A percentile compares a stretch with the other conserved stretches of the same genome.
phyloP scores from a whole-genome alignment of 1,284 basidiomycete genomes.

The Kwoniella shivajii region DNA sequence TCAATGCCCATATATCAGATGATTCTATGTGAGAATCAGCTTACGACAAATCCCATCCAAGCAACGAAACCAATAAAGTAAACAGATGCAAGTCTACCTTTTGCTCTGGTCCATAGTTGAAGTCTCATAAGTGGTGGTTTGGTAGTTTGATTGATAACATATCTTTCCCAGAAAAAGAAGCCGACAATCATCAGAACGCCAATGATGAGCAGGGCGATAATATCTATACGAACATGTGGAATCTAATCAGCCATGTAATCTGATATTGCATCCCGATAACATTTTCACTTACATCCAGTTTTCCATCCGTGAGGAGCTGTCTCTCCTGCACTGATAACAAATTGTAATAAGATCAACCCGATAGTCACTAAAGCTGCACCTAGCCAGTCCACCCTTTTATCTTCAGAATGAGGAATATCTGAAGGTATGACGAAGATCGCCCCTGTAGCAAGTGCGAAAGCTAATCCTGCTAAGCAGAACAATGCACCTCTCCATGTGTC shows the following conservation, averaged over 20 bases:
- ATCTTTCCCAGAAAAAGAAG: slow-evolving; percentile 64
- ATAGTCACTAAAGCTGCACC: slow-evolving; percentile 73
- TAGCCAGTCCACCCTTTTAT: slow-evolving; percentile 76
- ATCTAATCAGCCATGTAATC: not conserved
- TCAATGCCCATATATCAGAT: slow-evolving; percentile 23
- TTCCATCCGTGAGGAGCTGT: slow-evolving; percentile 69
- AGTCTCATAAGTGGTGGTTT: slow-evolving; percentile 37
- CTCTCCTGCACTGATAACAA: slow-evolving; percentile 74
- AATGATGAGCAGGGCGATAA: slow-evolving; percentile 63
- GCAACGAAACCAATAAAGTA: slow-evolving; percentile 69
- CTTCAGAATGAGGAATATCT: slow-evolving; percentile 53
- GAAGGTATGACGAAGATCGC: slow-evolving; percentile 63
- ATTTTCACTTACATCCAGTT: slow-evolving; percentile 65
- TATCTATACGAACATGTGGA: slow-evolving; percentile 44
- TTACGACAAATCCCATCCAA: slow-evolving; percentile 64
- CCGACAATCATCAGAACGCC: slow-evolving; percentile 63
- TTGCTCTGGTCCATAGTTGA: slow-evolving; percentile 55
- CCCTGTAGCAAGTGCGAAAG: slow-evolving; percentile 58
- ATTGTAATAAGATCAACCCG: slow-evolving; percentile 76
- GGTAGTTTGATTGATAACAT: slow-evolving; percentile 57
- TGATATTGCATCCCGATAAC: too few relatives aligned
- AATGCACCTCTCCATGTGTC: slow-evolving; percentile 65
- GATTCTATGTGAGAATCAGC: slow-evolving; percentile 5
- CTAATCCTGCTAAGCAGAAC: slow-evolving; percentile 62
- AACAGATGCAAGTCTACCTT: slow-evolving; percentile 66